A percentile compares a stretch with the other conserved stretches of the same genome.
These are phyloP conservation scores for Nitzschia palea DNA, from an alignment of 108 stramenopile species.

Conservation along the genomic window DNA sequence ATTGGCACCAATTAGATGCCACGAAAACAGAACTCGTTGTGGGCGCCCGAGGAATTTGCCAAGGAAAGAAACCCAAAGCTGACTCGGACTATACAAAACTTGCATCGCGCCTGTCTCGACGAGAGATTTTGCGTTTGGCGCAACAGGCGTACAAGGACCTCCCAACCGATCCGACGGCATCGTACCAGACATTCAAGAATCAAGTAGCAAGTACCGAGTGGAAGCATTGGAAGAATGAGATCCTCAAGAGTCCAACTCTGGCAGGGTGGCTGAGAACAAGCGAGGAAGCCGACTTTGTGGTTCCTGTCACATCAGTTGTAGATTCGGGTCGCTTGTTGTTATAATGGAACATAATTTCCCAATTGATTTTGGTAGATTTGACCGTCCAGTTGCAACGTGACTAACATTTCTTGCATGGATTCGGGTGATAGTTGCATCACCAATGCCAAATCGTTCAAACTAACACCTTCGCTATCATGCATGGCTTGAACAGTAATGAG, in stretches of 20 bases:
- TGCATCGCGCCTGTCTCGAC: slow-evolving; percentile 66
- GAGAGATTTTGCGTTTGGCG: slow-evolving; percentile 18
- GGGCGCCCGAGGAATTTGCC: slow-evolving; percentile 74
- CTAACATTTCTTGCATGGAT: slow-evolving; percentile 21
- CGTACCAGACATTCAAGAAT: slow-evolving; percentile 20
- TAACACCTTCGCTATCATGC: slow-evolving; percentile 8
- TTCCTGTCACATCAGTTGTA: too few relatives aligned
- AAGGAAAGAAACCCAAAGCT: slow-evolving; percentile 77
- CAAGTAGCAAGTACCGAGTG: background rate
- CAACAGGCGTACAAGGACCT: background rate
- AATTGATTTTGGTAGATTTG: slow-evolving; percentile 33
- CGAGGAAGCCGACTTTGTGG: background rate
- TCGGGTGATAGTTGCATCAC: slow-evolving; percentile 22
- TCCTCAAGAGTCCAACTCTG: slow-evolving; percentile 11
- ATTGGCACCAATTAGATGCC: slow-evolving; percentile 43
- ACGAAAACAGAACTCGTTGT: slow-evolving; percentile 59
- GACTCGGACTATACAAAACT: slow-evolving; percentile 43
- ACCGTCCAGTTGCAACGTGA: slow-evolving; percentile 27
- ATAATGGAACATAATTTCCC: slow-evolving; percentile 34
- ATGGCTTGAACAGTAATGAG: slow-evolving; percentile 11
- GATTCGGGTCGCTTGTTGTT: slow-evolving; percentile 1
- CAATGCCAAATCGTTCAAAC: slow-evolving; percentile 27
- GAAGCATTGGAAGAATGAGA: slow-evolving; percentile 1
- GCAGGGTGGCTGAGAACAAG: slow-evolving; percentile 27
- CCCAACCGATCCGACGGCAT: background rate